These are phyloP conservation scores for Colletotrichum sp. DNA, from an alignment of 2,329 filamentous ascomycete species.

Conservation along the genomic window DNA sequence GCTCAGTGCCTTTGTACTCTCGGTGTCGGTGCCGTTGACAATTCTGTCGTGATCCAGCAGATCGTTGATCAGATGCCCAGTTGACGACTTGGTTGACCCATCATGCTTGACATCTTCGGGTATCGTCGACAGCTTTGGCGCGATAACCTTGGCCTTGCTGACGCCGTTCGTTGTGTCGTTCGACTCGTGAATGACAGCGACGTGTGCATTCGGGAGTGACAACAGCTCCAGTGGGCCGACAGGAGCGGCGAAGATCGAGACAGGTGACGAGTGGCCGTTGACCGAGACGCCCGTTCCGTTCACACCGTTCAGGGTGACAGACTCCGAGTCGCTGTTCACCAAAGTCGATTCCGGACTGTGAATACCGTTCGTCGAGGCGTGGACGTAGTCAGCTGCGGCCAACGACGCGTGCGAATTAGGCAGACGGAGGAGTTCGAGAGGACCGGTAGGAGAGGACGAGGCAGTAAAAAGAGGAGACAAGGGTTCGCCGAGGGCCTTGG, in stretches of 20 bases:
- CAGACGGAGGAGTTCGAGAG: constrained; percentile 53
- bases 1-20: not conserved
- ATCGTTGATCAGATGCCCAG: constrained; percentile 15
- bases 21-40: not conserved
- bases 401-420: constrained; percentile 52
- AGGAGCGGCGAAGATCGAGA: constrained; percentile 26
- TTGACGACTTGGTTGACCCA: not conserved
- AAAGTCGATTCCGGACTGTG: not conserved
- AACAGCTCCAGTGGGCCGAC: constrained; percentile 52
- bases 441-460: constrained; percentile 38
- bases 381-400: not conserved
- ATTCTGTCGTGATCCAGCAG: constrained; percentile 15
- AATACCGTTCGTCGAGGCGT: not conserved
- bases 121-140: constrained; percentile 6
- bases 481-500: not conserved
- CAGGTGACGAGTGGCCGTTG: not conserved
- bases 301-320: not conserved
- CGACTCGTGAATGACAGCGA: not conserved
- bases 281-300: not conserved
- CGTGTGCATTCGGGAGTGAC: constrained; percentile 57
- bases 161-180: not conserved
- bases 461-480: not conserved
- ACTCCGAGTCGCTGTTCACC: too few species aligned
- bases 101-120: not conserved
- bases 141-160: not conserved